Evolutionary conservation across 1,284 basidiomycete species (phyloP).

Genomic region (Sporisorium iseilematis-ciliati): DNA sequence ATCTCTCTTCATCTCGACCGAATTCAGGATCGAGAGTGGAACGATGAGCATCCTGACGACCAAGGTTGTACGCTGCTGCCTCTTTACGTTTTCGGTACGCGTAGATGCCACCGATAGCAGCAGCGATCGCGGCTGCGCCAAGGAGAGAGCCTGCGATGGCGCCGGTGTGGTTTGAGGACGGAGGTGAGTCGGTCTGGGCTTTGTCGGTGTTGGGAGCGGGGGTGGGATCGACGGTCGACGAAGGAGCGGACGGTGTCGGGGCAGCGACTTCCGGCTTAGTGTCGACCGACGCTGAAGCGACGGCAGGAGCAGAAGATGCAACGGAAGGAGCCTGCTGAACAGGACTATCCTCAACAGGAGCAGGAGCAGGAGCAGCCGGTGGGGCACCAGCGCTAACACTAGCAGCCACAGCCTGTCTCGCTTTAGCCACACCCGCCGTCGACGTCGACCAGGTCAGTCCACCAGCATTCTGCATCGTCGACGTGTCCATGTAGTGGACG

Average conservation of each 20-base stretch:
- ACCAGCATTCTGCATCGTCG: slow-evolving; percentile 25
- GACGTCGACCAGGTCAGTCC: slow-evolving; percentile 45
- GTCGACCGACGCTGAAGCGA: slow-evolving; percentile 5
- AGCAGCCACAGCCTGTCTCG: slow-evolving; percentile 29
- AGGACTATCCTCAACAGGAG: not conserved
- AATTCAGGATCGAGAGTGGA: slow-evolving; percentile 22
- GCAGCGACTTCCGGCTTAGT: slow-evolving; percentile 25
- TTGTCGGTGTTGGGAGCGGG: not conserved
- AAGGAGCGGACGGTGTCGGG: slow-evolving; percentile 12
- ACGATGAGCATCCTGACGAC: slow-evolving; percentile 14
- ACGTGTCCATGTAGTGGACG: slow-evolving; percentile 33
- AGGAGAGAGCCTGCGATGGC: slow-evolving; percentile 63
- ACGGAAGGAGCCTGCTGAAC: slow-evolving; percentile 6
- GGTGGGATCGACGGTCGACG: not conserved
- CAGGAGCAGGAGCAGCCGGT: not conserved
- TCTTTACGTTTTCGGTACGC: slow-evolving; percentile 63
- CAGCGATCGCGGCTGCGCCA: slow-evolving; percentile 64
- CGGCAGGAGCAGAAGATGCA: not conserved
- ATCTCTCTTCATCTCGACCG: slow-evolving; percentile 22
- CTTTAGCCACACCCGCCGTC: slow-evolving; percentile 16
- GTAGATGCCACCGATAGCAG: slow-evolving; percentile 62
- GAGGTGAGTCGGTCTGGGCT: not conserved
- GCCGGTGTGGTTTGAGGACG: slow-evolving; percentile 30
- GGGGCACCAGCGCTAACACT: slow-evolving; percentile 4
- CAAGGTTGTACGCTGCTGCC: slow-evolving; percentile 40